Evolutionary conservation across 768 basidiomycete species (phyloP).

Genomic region (Tricholoma hemisulphureum): DNA sequence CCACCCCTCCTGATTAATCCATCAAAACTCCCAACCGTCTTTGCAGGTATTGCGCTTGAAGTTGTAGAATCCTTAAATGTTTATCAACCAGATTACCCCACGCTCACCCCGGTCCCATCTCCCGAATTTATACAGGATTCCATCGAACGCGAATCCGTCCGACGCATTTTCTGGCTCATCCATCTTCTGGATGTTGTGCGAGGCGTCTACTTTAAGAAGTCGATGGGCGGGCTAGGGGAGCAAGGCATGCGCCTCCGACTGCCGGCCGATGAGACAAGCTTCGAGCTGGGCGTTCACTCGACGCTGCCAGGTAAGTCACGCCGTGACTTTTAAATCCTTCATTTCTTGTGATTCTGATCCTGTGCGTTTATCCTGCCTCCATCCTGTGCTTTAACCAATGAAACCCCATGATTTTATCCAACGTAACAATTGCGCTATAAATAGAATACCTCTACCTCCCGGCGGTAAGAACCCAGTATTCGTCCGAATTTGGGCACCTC

Average conservation of each 20-base stretch:
- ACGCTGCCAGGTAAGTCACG: slow-evolving; percentile 47
- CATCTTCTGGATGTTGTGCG: slow-evolving; percentile 57
- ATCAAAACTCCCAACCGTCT: slow-evolving; percentile 23
- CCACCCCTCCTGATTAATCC: slow-evolving; percentile 13
- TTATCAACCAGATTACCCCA: slow-evolving; percentile 59
- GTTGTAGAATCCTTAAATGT: slow-evolving; percentile 69
- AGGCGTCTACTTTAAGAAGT: slow-evolving; percentile 45
- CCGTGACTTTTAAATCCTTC: slow-evolving; percentile 1
- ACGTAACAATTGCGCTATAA: slow-evolving; percentile 16
- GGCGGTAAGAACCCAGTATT: slow-evolving; percentile 56
- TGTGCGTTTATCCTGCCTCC: slow-evolving; percentile 1
- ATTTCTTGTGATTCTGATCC: background rate
- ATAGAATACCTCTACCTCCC: slow-evolving; percentile 70
- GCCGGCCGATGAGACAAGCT: slow-evolving; percentile 80
- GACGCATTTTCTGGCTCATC: slow-evolving; percentile 80
- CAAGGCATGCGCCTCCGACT: slow-evolving; percentile 59
- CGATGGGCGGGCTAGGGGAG: slow-evolving; percentile 37
- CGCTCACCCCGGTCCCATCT: slow-evolving; percentile 56
- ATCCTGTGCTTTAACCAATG: background rate
- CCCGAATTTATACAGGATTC: slow-evolving; percentile 58
- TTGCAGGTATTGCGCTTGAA: slow-evolving; percentile 59
- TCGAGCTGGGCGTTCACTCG: slow-evolving; percentile 67
- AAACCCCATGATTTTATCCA: background rate
- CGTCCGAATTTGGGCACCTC: slow-evolving; percentile 76
- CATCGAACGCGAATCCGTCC: slow-evolving; percentile 75